These are phyloP conservation scores for Monosporozyma servazzii DNA, from an alignment of 805 yeast genomes.

Conservation along the genomic window DNA sequence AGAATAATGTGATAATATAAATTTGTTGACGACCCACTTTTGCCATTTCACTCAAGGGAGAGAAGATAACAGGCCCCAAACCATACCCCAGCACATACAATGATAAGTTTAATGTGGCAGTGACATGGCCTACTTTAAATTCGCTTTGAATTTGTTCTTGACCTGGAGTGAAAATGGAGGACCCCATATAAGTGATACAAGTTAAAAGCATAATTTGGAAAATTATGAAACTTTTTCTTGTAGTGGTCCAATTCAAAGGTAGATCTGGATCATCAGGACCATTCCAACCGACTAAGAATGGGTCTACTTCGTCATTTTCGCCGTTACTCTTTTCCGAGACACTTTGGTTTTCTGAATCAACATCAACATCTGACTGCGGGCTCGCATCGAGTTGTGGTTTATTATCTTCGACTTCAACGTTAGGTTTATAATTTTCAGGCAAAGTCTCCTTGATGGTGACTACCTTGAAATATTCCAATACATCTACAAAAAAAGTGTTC, in stretches of 20 bases:
- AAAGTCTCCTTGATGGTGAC: conserved; percentile 9
- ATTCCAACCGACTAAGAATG: conserved; percentile 20
- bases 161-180: conserved; percentile 49
- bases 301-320: conserved; percentile 15
- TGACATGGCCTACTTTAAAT: conserved; percentile 36
- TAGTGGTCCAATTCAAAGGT: conserved; percentile 48
- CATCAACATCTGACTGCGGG: not conserved
- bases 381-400: not conserved
- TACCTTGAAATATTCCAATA: conserved; percentile 14
- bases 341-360: not conserved
- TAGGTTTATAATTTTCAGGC: conserved; percentile 1
- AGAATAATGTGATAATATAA: conserved; percentile 38
- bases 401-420: not conserved
- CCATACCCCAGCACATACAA: conserved; percentile 54
- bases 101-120: conserved; percentile 44
- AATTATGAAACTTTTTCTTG: conserved; percentile 33
- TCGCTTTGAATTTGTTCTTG: conserved; percentile 35
- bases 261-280: conserved; percentile 41
- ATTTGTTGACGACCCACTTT: conserved; percentile 44
- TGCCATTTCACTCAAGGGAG: conserved; percentile 52
- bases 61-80: conserved; percentile 48
- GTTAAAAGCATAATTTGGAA: conserved; percentile 38
- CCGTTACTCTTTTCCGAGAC: not conserved
- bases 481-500: conserved; percentile 21
- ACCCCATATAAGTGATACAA: conserved; percentile 45